A percentile compares a stretch with the other conserved stretches of the same genome.
Conservation (phyloP, 2,329 filamentous ascomycete genomes). For the Chaetothyriales sp. region DNA sequence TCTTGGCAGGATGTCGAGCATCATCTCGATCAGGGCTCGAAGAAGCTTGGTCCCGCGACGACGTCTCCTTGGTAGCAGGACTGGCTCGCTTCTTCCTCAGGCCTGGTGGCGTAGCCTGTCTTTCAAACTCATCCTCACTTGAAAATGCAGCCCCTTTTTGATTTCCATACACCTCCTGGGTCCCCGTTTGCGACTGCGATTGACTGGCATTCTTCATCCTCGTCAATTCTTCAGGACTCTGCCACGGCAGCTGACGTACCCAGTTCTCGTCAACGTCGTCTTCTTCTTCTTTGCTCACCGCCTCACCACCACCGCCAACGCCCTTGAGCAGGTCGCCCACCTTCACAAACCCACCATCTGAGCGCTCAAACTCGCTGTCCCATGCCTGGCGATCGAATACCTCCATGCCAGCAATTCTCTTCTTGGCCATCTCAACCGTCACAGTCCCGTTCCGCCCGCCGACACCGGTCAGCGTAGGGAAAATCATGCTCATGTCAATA, state of each 20-base stretch:
- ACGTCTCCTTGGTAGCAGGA: not conserved
- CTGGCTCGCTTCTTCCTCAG: not conserved
- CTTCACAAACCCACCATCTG: conserved; percentile 1
- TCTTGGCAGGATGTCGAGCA: conserved; percentile 26
- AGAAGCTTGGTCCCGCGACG: not conserved
- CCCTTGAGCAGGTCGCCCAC: conserved; percentile 1
- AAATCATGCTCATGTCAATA: conserved; percentile 41
- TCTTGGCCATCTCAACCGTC: conserved; percentile 35
- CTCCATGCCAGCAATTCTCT: conserved; percentile 39
- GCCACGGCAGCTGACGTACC: not conserved
- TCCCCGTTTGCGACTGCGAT: not conserved
- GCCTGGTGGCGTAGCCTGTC: conserved; percentile 12
- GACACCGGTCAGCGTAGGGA: conserved; percentile 37
- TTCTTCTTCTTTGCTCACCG: not conserved
- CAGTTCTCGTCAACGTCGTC: conserved; percentile 9
- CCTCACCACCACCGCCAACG: not conserved
- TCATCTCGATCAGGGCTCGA: not conserved
- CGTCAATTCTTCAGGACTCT: not conserved
- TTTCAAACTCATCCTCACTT: conserved; percentile 15
- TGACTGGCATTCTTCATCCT: not conserved
- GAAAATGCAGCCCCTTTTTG: conserved; percentile 2
- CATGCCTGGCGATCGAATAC: conserved; percentile 38
- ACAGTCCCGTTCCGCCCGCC: conserved; percentile 30
- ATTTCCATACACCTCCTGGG: not conserved
- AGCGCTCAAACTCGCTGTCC: conserved; percentile 19